Base-by-base conservation (phyloP, 257 asterid genomes). In the Scutellaria barbata region DNA sequence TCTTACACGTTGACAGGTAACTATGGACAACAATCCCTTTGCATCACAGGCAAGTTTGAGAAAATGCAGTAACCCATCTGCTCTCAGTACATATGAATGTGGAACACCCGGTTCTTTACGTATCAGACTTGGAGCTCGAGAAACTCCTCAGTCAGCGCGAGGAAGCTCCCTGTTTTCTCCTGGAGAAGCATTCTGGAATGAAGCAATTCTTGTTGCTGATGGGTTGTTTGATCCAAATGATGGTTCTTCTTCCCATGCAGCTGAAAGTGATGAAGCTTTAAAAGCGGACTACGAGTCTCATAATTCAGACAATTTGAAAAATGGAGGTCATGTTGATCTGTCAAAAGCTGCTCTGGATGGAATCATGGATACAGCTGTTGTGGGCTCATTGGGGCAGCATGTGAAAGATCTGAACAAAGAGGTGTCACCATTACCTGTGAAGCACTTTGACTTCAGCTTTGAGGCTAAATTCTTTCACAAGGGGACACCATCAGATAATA, bases 111-210 rank as follows among this genome's bases (percentile, higher is more conserved):
- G 82, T 76, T 64, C 85, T 62, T 42, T 77, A 61, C 66, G 69
- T 66, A 66, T 59, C 6, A 81, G 64, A 75, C 33, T 61, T 66
- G 83, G 80, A 71, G 75, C 75, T 70, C 76, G 75, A 22, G 88
- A 73, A 77, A 89, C 97, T 74, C 99, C 96, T 71, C 81, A 80
- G 63, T 88, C 96, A 54, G 62, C 80, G 67, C 71, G 87, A 56
- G 90, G 96, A 72, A 88, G 92, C 85, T 94, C 96, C 63, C 75
- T 79, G 45, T 87, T 91, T 77, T 94, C 99, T 52, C 99, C 99
- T 18, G 99, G 99, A 76, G 99, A 94, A 80, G 79, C 89, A 64
- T 94, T 94, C 78, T 94, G 99, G 99, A 86, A 89, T 73, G 97
- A 94, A 83, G 99, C 96, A 68, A 91, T 94, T 77, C 77, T 80